A percentile compares a stretch with the other conserved stretches of the same genome.
Conservation (phyloP, 192 early-diverging fungal genomes). For the Physocladia obscura region DNA sequence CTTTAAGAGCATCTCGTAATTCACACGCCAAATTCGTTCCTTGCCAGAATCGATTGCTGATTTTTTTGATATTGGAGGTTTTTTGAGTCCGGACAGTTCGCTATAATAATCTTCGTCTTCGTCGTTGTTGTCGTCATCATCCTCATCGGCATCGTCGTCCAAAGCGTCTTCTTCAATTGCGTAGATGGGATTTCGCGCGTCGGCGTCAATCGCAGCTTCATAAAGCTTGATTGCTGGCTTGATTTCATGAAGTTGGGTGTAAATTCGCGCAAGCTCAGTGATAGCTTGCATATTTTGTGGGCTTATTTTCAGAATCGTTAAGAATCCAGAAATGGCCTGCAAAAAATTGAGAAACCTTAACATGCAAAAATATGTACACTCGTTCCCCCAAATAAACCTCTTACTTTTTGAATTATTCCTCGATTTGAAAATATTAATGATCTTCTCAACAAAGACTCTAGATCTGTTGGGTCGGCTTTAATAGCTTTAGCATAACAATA, state of each 20-base stretch:
- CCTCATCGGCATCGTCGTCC: constrained; percentile 41
- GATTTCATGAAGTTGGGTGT: constrained; percentile 53
- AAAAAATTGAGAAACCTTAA: constrained; percentile 28
- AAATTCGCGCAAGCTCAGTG: constrained; percentile 61
- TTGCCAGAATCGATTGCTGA: not conserved
- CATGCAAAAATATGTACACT: too few species aligned
- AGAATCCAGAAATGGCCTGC: constrained; percentile 61
- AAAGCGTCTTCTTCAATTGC: constrained; percentile 27
- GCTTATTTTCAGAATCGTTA: constrained; percentile 52
- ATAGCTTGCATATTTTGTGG: constrained; percentile 72
- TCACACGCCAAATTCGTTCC: constrained; percentile 46
- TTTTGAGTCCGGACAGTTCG: too few species aligned
- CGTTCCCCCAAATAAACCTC: too few species aligned
- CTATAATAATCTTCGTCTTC: constrained; percentile 36
- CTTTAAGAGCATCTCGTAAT: constrained; percentile 85
- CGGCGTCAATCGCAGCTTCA: constrained; percentile 38
- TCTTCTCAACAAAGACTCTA: constrained; percentile 69
- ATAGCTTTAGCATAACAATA: constrained; percentile 79
- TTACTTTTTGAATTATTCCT: constrained; percentile 53
- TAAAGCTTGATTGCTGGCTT: constrained; percentile 47
- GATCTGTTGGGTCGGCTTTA: constrained; percentile 60
- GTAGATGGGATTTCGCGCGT: constrained; percentile 21
- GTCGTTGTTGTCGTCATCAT: constrained; percentile 36
- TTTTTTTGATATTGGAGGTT: too few species aligned
- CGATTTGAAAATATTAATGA: constrained; percentile 62